Evolutionary conservation across 2,329 filamentous ascomycete species (phyloP), one percentile per base, ranked within the genome.

Genomic region (Aspergillus sp.): DNA sequence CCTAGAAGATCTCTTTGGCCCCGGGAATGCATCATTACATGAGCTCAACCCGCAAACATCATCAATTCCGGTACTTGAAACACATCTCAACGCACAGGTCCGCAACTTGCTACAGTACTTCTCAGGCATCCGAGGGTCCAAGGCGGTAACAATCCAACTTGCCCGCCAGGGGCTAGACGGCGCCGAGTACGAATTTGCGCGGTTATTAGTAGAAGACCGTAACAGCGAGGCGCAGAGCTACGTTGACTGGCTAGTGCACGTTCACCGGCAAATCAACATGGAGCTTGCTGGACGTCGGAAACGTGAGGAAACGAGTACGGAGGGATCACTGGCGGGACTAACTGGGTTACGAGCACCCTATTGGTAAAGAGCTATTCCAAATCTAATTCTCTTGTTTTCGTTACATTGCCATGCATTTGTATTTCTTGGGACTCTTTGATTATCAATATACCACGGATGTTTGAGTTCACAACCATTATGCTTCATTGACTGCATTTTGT

Each of bases 211-310:
- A 33, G 95, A 99, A 77, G 95, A 99, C 71, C 85, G 95, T 64
- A 98, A 98, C 74, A 96, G 96, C 66, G 95, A 99, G 78, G 95
- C 95, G 37, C 93, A 96, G 77, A 96, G 90, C 72, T 99, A 98
- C 76, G 95, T 98, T 35, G 95, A 99, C 77, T 99, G 95, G 95
- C 81, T 99, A 69, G 95, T 99, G 57, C 90, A 96, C 75, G 84
- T 98, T 62, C 95, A 99, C 77, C 89, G 93, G 67, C 88, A 90
- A 65, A 95, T 99, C 63, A 93, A 96, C 72, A 81, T 96, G 63
- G 95, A 99, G 84, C 73, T 86, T 64, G 80, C 81, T 48, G 79
- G 79, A 37, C 79, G 81, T 61, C 73, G 78, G 52, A 79, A 78
- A 66, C 77, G 76, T 58, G 77, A 79, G n/a, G 77, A 80, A 41